Evolutionary conservation across 2,329 filamentous ascomycete species (phyloP).

Genomic region (Verticillium longisporum): DNA sequence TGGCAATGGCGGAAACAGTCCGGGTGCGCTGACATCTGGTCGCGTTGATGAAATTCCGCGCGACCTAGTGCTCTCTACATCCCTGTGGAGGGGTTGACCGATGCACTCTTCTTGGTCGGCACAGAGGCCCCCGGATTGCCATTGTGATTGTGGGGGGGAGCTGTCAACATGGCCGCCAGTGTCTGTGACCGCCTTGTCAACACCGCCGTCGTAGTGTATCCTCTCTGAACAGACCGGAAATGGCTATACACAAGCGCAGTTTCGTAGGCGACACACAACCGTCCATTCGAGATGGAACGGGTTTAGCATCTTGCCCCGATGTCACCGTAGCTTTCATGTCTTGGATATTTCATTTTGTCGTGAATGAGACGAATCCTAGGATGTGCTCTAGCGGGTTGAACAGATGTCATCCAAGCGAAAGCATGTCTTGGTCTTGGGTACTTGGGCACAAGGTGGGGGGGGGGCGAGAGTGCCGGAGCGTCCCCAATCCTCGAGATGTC

Average conservation of each 20-base stretch:
- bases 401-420: not conserved
- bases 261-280: not conserved
- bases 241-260: not conserved
- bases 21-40: not conserved
- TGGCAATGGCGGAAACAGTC: not conserved
- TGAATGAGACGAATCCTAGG: not conserved
- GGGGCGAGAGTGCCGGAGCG: not conserved
- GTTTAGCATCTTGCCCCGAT: not conserved
- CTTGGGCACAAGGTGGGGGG: not conserved
- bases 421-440: not conserved
- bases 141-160: not conserved
- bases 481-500: constrained; percentile 6
- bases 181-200: not conserved
- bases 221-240: not conserved
- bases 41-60: not conserved
- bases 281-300: not conserved
- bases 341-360: not conserved
- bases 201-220: not conserved
- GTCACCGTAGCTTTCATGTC: not conserved
- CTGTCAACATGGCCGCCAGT: not conserved
- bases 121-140: not conserved
- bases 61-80: not conserved
- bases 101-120: not conserved
- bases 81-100: not conserved
- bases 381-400: not conserved